Percentiles rank a stretch among this genome's conserved stretches.
phyloP scores from a whole-genome alignment of 345 rosid genomes.

The Psidium friedrichsthalianum region DNA sequence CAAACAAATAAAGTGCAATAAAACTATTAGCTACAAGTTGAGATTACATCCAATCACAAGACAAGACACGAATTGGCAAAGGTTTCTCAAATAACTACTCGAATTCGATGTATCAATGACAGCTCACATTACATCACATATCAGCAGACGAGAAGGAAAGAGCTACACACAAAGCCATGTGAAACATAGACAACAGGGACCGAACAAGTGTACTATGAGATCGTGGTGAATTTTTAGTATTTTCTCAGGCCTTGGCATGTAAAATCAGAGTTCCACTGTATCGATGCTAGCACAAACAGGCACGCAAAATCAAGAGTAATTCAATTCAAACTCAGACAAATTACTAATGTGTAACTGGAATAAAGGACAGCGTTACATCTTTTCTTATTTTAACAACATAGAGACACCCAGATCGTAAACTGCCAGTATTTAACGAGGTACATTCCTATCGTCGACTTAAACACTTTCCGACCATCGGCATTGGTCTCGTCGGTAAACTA shows the following conservation, averaged over 20 bases:
- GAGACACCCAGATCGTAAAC: not conserved
- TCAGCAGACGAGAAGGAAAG: not conserved
- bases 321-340: not conserved
- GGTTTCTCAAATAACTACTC: not conserved
- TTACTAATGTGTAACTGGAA: not conserved
- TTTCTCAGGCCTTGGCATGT: not conserved
- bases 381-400: not conserved
- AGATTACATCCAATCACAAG: not conserved
- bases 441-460: not conserved
- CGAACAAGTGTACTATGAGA: not conserved
- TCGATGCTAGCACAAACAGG: not conserved
- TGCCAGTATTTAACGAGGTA: not conserved
- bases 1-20: not conserved
- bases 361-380: not conserved
- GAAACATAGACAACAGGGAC: not conserved
- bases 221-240: not conserved
- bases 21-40: not conserved
- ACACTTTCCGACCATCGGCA: not conserved
- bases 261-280: not conserved
- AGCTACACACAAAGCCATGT: not conserved
- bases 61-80: not conserved
- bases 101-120: not conserved
- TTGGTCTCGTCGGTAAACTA: not conserved
- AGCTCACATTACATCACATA: not conserved
- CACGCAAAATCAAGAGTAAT: not conserved